These are phyloP conservation scores for Fusarium agapanthi DNA, from an alignment of 2,329 filamentous ascomycete genomes.

Conservation along the genomic window DNA sequence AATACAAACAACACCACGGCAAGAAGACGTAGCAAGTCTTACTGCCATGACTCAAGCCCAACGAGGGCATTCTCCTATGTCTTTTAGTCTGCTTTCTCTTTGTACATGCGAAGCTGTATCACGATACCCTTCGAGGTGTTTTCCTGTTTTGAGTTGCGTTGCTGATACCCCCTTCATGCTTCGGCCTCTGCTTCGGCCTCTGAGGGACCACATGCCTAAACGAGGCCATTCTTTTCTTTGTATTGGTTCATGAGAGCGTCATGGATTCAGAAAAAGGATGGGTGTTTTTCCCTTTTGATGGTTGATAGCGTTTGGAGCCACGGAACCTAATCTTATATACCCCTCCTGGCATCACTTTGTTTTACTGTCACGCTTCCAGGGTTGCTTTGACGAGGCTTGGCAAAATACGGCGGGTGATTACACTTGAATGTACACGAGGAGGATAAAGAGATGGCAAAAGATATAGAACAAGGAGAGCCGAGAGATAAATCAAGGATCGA, in stretches of 20 bases:
- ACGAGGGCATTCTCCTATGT: slow-evolving; percentile 34
- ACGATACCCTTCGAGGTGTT: slow-evolving; percentile 32
- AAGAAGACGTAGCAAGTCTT: slow-evolving; percentile 51
- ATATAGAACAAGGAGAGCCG: slow-evolving; percentile 2
- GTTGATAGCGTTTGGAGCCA: slow-evolving; percentile 38
- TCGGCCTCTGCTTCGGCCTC: slow-evolving; percentile 30
- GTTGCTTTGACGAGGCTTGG: slow-evolving; percentile 15
- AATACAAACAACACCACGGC: slow-evolving; percentile 76
- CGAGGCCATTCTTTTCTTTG: slow-evolving; percentile 35
- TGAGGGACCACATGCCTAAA: slow-evolving; percentile 39
- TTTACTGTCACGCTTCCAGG: slow-evolving; percentile 28
- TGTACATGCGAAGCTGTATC: slow-evolving; percentile 36
- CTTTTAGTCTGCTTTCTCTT: slow-evolving; percentile 32
- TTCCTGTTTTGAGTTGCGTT: slow-evolving; percentile 32
- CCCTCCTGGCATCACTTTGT: slow-evolving; percentile 39
- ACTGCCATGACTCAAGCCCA: slow-evolving; percentile 36
- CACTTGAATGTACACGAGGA: slow-evolving; percentile 29
- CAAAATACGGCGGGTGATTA: slow-evolving; percentile 19
- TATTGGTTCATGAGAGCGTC: slow-evolving; percentile 26
- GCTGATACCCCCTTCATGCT: slow-evolving; percentile 40
- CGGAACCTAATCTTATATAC: slow-evolving; percentile 43
- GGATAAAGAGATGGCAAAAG: slow-evolving; percentile 6
- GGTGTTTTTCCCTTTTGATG: slow-evolving; percentile 34
- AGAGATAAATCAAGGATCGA: slow-evolving; percentile 18
- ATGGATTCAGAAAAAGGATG: slow-evolving; percentile 35